phyloP scores from a whole-genome alignment of 148 eudicot species.

The Oxyria digyna region DNA sequence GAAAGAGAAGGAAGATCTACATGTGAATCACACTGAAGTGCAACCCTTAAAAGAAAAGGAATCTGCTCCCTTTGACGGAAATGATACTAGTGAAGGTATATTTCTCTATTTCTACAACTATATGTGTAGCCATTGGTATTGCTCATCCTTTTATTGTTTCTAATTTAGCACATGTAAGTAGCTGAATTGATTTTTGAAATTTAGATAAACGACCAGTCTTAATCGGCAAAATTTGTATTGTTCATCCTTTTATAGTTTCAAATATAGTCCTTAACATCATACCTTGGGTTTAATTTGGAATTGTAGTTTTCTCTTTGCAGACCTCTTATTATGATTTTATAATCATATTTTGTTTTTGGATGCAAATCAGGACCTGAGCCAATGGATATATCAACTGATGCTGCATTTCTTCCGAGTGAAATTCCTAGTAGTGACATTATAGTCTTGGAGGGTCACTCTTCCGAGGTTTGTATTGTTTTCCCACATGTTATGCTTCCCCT shows the following conservation, averaged over 20 bases:
- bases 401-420: conserved; percentile 17
- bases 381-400: conserved; percentile 34
- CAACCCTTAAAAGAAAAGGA: conserved; percentile 14
- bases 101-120: background rate
- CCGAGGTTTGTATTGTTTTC: conserved; percentile 36
- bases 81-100: conserved; percentile 12
- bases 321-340: background rate
- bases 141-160: background rate
- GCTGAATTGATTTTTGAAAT: background rate
- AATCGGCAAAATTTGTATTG: background rate
- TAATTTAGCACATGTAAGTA: background rate
- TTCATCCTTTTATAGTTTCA: background rate
- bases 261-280: background rate
- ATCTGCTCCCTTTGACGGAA: conserved; percentile 11
- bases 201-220: background rate
- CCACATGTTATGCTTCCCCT: background rate
- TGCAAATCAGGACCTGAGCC: conserved; percentile 33
- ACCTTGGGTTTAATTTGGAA: background rate
- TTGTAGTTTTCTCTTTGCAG: background rate
- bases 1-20: conserved; percentile 19
- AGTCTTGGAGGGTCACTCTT: conserved; percentile 50
- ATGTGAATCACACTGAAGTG: conserved; percentile 18
- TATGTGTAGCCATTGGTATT: background rate
- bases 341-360: conserved; percentile 6
- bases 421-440: conserved; percentile 37